Base-by-base conservation (phyloP, 2,329 filamentous ascomycete genomes). In the Aspergillus sp. region DNA sequence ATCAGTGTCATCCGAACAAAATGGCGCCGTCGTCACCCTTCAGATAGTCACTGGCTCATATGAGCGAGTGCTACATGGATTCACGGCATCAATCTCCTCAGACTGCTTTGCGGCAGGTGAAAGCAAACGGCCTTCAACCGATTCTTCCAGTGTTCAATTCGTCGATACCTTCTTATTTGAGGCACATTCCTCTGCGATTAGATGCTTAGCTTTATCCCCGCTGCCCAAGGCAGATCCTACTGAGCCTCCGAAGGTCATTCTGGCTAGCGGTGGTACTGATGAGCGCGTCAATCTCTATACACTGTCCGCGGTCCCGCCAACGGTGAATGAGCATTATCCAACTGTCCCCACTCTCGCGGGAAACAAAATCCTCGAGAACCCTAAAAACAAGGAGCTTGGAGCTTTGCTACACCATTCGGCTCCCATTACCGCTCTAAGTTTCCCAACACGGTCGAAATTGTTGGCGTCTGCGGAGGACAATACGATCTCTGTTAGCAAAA, bases 111-210 rank as follows among this genome's bases (percentile, higher is more conserved):
- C 70, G 62, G 49, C 60, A 56, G 41, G 66, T 50, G 55, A 67
- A 33, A 51, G 64, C 33, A 63, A 70, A 52, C 57, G 67, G 53
- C 51, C 61, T 44, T 62, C 66, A 5, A 73, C 43, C 64, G 72
- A 54, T 9, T 37, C 66, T 3, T 70, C 80, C 15, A 33, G 56
- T 14, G 80, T 87, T 55, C 82, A 87, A 52, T 98, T 97, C 71
- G 85, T 90, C 64, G 93, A 98, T 75, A 93, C 90, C 0, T 99
- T 99, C 75, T 84, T 99, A 57, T 97, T 99, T 84, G 91, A 93
- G 70, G 93, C 95, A 14, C 95, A 99, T 77, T 84, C 86, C 56
- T 96, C 93, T 12, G 89, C 95, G 4, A 91, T 99, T 72, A 89
- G 92, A 67, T 96, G 91, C 71, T 82, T 99, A 35, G 91, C 93